Evolutionary conservation across 768 basidiomycete genomes (phyloP).

Genomic region (Hemileccinum rubropunctum): DNA sequence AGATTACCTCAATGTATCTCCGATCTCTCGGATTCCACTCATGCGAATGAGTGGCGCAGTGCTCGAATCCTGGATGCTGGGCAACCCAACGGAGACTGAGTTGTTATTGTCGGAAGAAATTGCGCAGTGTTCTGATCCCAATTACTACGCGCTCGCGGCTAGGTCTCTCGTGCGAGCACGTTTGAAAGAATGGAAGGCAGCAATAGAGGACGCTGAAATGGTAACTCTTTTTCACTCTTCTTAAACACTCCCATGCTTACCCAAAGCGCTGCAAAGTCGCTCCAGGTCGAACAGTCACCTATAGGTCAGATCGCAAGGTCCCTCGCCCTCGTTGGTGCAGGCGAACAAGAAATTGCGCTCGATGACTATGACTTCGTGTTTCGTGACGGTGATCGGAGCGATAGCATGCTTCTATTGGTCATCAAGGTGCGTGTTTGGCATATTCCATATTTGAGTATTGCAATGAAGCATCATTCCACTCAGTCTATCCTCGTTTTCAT

Average conservation of each 20-base stretch:
- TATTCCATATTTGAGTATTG: neutral
- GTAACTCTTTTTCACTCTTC: neutral
- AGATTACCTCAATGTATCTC: neutral
- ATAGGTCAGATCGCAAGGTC: slow-evolving; percentile 1
- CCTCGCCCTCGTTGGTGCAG: neutral
- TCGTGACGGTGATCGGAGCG: neutral
- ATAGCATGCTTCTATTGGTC: neutral
- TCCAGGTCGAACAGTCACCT: neutral
- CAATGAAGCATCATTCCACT: neutral
- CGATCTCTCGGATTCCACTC: neutral
- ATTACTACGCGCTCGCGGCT: neutral
- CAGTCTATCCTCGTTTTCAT: neutral
- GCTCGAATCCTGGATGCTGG: neutral
- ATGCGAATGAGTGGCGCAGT: neutral
- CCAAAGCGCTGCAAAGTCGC: neutral
- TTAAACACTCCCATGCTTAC: neutral
- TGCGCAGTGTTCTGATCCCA: neutral
- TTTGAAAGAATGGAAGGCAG: neutral
- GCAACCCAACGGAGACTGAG: neutral
- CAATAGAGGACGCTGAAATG: neutral
- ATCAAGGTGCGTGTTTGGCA: neutral
- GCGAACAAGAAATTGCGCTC: neutral
- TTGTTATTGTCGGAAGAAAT: neutral
- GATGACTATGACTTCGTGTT: neutral
- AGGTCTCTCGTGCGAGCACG: neutral